phyloP scores from a whole-genome alignment of 2,329 filamentous ascomycete species.

The Metarhizium humberi region DNA sequence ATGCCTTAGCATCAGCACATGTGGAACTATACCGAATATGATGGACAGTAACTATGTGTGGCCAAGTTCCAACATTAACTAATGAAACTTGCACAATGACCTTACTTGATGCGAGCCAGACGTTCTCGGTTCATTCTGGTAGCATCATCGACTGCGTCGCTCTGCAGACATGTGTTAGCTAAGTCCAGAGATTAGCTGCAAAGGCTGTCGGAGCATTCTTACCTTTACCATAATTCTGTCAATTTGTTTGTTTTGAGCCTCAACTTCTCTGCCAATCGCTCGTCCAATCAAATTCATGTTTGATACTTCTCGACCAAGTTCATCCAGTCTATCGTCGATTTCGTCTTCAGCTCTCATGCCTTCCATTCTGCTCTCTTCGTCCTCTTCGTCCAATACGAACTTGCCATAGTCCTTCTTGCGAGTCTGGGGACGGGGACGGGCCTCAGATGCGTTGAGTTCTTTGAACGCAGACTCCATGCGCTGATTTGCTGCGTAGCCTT shows the following conservation, averaged over 20 bases:
- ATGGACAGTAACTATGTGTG: not conserved
- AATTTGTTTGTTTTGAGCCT: constrained; percentile 66
- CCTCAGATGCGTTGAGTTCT: constrained; percentile 23
- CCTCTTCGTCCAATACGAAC: constrained; percentile 67
- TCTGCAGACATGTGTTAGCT: constrained; percentile 41
- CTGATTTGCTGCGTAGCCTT: constrained; percentile 40
- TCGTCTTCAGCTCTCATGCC: constrained; percentile 35
- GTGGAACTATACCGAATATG: not conserved
- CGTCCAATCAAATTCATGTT: constrained; percentile 64
- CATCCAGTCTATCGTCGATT: constrained; percentile 51
- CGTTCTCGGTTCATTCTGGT: constrained; percentile 70
- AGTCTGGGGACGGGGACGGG: constrained; percentile 17
- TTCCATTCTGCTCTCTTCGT: constrained; percentile 26
- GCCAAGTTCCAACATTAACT: not conserved
- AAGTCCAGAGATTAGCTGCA: not conserved
- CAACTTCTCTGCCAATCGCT: constrained; percentile 67
- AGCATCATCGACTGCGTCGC: constrained; percentile 72
- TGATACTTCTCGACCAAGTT: constrained; percentile 61
- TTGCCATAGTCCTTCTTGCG: constrained; percentile 43
- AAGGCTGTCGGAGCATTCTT: constrained; percentile 6
- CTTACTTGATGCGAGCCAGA: constrained; percentile 50
- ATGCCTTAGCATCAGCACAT: too few relatives aligned
- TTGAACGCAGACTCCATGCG: constrained; percentile 44
- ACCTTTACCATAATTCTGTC: constrained; percentile 73
- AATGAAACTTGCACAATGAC: not conserved